phyloP scores from a whole-genome alignment of 345 rosid genomes.

The Euphorbia lathyris region DNA sequence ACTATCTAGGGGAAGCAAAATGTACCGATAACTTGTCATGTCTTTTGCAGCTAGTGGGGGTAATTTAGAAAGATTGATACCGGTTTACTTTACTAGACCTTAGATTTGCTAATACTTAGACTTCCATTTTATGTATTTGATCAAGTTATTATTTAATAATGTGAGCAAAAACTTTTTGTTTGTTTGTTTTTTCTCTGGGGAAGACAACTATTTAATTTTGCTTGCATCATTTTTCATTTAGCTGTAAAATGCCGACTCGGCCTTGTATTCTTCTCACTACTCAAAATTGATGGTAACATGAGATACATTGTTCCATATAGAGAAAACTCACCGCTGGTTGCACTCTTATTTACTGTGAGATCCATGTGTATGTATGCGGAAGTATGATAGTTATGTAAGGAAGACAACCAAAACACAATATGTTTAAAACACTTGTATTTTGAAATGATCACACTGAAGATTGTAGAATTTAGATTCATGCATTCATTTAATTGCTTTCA shows the following conservation, averaged over 20 bases:
- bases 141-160: neutral
- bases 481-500: constrained; percentile 25
- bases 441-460: neutral
- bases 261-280: neutral
- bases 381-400: neutral
- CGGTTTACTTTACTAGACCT: neutral
- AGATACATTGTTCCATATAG: neutral
- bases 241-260: neutral
- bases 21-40: no score
- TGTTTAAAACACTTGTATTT: neutral
- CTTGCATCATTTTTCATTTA: neutral
- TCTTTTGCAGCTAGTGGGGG: no score
- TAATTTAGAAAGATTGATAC: neutral
- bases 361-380: neutral
- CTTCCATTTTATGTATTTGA: no score
- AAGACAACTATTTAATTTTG: neutral
- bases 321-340: neutral
- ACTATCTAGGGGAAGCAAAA: no score
- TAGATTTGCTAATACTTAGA: neutral
- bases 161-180: no score
- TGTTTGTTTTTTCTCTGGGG: no score
- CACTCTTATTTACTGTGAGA: neutral
- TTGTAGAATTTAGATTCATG: neutral
- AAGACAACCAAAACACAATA: neutral
- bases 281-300: neutral